A percentile compares a stretch with the other conserved stretches of the same genome.
phyloP scores from a whole-genome alignment of 148 eudicot species.

The Rhododendron ferrugineum region DNA sequence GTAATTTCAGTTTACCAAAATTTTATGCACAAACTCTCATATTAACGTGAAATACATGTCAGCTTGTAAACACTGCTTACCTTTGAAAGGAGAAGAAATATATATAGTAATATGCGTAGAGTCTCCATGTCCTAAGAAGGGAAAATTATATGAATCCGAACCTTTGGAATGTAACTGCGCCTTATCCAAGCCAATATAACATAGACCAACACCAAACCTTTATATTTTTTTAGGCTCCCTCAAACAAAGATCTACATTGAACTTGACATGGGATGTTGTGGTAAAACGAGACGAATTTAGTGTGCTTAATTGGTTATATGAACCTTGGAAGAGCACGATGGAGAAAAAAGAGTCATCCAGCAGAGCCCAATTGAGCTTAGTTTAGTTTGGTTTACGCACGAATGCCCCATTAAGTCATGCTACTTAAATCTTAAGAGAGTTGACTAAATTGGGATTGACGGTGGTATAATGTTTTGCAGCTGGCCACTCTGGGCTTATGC shows the following conservation, averaged over 20 bases:
- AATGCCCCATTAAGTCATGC: neutral
- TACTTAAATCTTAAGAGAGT: neutral
- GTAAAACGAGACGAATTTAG: neutral
- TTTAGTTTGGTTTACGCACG: neutral
- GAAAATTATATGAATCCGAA: neutral
- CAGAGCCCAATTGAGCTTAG: neutral
- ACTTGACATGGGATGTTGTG: neutral
- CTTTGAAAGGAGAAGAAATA: neutral
- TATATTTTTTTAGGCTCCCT: neutral
- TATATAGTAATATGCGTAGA: neutral
- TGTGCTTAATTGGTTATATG: neutral
- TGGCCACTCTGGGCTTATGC: conserved; percentile 99
- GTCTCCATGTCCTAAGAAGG: neutral
- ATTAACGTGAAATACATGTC: neutral
- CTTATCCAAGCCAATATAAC: neutral
- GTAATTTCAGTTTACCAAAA: neutral
- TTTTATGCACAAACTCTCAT: neutral
- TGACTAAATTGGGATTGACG: neutral
- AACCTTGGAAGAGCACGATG: neutral
- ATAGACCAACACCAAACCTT: neutral
- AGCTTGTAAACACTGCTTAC: neutral
- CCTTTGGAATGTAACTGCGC: neutral
- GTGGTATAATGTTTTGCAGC: conserved; percentile 47
- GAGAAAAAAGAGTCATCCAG: neutral
- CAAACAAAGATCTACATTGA: too few species aligned